Percentiles rank a stretch among this genome's conserved stretches.
These are phyloP conservation scores for Pythium rhizo-oryzae DNA, from an alignment of 352 stramenopile genomes.

Conservation along the genomic window DNA sequence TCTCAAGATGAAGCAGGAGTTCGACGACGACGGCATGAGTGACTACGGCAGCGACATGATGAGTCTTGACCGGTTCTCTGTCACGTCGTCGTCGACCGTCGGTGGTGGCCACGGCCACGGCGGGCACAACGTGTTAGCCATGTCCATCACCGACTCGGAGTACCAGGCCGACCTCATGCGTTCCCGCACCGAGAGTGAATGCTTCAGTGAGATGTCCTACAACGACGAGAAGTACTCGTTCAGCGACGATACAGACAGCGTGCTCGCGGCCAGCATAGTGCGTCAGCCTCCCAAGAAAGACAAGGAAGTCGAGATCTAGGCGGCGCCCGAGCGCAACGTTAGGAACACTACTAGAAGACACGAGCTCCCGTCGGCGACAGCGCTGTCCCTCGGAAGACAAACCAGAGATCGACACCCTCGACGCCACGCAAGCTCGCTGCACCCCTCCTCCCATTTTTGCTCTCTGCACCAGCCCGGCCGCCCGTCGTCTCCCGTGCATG, in stretches of 20 bases:
- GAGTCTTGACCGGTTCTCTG: slow-evolving; percentile 54
- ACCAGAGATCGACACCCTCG: neutral
- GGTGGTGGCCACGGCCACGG: slow-evolving; percentile 24
- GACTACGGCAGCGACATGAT: slow-evolving; percentile 61
- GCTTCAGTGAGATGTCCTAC: slow-evolving; percentile 81
- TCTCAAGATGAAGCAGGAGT: slow-evolving; percentile 78
- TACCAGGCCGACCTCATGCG: slow-evolving; percentile 56
- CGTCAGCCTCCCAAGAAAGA: slow-evolving; percentile 18
- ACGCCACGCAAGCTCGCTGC: neutral
- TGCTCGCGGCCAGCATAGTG: slow-evolving; percentile 37
- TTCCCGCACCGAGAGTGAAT: slow-evolving; percentile 59
- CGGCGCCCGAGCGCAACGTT: neutral
- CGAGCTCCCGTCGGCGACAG: neutral
- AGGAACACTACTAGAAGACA: slow-evolving; percentile 14
- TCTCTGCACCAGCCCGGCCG: neutral
- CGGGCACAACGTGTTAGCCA: slow-evolving; percentile 27
- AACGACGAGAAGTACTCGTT: slow-evolving; percentile 85
- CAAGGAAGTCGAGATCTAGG: slow-evolving; percentile 74
- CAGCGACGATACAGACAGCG: slow-evolving; percentile 48
- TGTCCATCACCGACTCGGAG: slow-evolving; percentile 75
- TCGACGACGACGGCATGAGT: slow-evolving; percentile 50
- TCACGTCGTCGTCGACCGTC: slow-evolving; percentile 47
- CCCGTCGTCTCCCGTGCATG: slow-evolving; percentile 1
- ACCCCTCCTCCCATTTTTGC: neutral
- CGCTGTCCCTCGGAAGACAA: neutral